Percentiles rank a stretch among this genome's conserved stretches.
phyloP scores from a whole-genome alignment of 495 filamentous ascomycete genomes.

The Penicillium manginii region DNA sequence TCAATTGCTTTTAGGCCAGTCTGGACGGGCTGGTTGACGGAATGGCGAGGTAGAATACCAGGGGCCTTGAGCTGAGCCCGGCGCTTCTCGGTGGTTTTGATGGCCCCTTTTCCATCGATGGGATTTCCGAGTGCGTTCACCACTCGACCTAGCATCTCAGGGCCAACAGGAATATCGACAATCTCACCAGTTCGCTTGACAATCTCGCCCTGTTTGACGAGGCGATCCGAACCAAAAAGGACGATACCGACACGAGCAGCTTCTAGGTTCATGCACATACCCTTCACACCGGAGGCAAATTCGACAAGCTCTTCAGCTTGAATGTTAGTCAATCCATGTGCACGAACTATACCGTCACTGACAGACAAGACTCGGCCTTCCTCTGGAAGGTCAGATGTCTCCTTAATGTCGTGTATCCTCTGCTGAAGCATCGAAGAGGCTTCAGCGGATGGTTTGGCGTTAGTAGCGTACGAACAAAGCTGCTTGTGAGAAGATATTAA shows the following conservation, averaged over 20 bases:
- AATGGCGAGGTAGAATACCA: constrained; percentile 93
- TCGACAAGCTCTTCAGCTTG: constrained; percentile 99
- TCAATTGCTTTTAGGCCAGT: constrained; percentile 99
- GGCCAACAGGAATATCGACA: constrained; percentile 95
- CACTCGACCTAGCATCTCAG: constrained; percentile 93
- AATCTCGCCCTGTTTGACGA: constrained; percentile 98
- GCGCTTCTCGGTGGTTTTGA: constrained; percentile 87
- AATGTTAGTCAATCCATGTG: constrained; percentile 99
- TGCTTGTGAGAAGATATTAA: no score
- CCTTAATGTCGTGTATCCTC: no score
- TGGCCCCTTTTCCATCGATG: constrained; percentile 97
- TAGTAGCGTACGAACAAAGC: no score
- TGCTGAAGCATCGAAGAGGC: no score
- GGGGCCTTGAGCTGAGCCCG: constrained; percentile 99
- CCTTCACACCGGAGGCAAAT: constrained; percentile 99
- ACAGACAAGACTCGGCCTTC: no score
- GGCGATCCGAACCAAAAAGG: constrained; percentile 99
- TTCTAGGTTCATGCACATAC: constrained; percentile 99
- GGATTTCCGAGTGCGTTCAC: constrained; percentile 98
- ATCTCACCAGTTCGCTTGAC: constrained; percentile 99
- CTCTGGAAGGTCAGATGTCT: no score
- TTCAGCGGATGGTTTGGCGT: no score
- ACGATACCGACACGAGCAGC: constrained; percentile 99
- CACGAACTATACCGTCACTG: constrained; percentile 99
- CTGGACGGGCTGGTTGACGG: constrained; percentile 98